A percentile compares a stretch with the other conserved stretches of the same genome.
Conservation (phyloP, 2,329 filamentous ascomycete genomes). For the Neofusicoccum umdonicola region DNA sequence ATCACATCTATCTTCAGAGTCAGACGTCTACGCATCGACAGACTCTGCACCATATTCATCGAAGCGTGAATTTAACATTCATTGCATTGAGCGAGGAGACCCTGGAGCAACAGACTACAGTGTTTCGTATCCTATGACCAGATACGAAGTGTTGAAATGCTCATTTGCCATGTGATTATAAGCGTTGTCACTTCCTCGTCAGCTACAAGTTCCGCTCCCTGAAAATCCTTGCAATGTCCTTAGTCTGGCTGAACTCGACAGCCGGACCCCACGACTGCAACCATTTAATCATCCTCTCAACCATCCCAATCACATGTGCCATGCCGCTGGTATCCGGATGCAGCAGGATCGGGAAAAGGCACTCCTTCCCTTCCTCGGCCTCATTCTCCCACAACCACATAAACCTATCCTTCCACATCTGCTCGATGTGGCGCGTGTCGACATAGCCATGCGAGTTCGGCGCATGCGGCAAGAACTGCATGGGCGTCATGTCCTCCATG, state of each 20-base stretch:
- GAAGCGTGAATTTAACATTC: no score
- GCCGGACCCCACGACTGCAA: slow-evolving; percentile 45
- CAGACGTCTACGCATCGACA: no score
- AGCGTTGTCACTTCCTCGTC: no score
- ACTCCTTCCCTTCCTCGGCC: slow-evolving; percentile 28
- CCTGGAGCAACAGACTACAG: no score
- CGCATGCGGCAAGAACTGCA: slow-evolving; percentile 47
- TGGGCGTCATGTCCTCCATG: slow-evolving; percentile 51
- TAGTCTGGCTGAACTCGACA: slow-evolving; percentile 40
- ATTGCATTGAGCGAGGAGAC: no score
- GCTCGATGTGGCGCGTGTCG: slow-evolving; percentile 55
- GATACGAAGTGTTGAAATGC: no score
- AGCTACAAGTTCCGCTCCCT: neutral
- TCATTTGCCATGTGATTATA: no score
- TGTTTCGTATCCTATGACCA: no score
- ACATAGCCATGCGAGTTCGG: slow-evolving; percentile 59
- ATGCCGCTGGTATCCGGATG: slow-evolving; percentile 61
- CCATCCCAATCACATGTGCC: slow-evolving; percentile 60
- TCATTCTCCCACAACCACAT: slow-evolving; percentile 50
- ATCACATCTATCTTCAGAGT: no score
- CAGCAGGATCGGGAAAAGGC: slow-evolving; percentile 53
- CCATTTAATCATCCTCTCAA: slow-evolving; percentile 53
- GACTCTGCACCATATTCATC: no score
- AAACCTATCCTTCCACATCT: slow-evolving; percentile 61
- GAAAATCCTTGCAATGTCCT: neutral